phyloP scores from a whole-genome alignment of 495 filamentous ascomycete species.

The Penicillium flavigenum region DNA sequence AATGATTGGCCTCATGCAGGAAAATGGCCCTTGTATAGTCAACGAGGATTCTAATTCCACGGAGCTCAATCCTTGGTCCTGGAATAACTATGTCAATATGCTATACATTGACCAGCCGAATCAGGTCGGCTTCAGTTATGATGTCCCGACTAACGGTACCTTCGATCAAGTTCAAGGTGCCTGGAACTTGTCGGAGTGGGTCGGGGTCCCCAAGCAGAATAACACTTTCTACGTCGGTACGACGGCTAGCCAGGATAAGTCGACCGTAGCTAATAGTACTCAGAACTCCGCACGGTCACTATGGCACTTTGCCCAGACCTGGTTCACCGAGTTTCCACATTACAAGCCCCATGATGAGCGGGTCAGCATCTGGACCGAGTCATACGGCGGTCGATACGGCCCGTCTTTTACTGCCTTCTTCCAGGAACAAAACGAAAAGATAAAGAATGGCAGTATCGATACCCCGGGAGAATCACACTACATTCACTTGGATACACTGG shows the following conservation, averaged over 20 bases:
- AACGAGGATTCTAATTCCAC: conserved; percentile 53
- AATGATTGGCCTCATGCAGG: conserved; percentile 62
- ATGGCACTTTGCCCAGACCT: conserved; percentile 60
- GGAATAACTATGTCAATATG: conserved; percentile 63
- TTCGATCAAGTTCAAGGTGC: conserved; percentile 38
- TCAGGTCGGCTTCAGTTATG: conserved; percentile 62
- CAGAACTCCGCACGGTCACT: conserved; percentile 53
- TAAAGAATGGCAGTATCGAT: conserved; percentile 39
- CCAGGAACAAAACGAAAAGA: conserved; percentile 62
- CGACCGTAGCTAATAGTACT: conserved; percentile 50
- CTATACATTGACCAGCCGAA: conserved; percentile 66
- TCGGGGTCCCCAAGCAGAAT: conserved; percentile 53
- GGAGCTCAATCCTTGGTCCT: conserved; percentile 54
- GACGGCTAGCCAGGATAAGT: conserved; percentile 48
- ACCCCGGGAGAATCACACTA: conserved; percentile 30
- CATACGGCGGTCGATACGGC: conserved; percentile 68
- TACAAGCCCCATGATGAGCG: conserved; percentile 56
- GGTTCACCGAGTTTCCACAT: conserved; percentile 55
- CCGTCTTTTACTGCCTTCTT: conserved; percentile 65
- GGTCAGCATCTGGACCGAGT: conserved; percentile 56
- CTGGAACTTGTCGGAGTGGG: conserved; percentile 35
- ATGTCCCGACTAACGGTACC: conserved; percentile 44
- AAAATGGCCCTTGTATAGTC: conserved; percentile 62
- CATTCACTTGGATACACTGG: conserved; percentile 51
- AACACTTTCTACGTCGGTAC: conserved; percentile 62